Base-by-base conservation (phyloP, 176 grass and related monocot species). In the Ensete ventricosum region DNA sequence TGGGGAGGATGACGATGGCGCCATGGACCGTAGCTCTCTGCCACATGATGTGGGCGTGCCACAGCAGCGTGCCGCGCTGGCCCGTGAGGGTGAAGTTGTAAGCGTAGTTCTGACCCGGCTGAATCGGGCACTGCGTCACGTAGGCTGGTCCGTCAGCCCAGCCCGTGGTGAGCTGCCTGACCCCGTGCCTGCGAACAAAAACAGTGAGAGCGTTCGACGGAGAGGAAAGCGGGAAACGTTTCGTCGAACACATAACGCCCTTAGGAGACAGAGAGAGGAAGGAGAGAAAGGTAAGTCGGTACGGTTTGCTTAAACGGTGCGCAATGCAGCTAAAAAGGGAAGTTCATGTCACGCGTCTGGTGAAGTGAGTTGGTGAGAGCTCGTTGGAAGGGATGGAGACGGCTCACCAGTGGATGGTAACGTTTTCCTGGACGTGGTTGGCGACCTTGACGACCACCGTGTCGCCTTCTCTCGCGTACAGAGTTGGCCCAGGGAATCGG, bases 11-110 rank as follows among this genome's bases (percentile, higher is more conserved):
- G 84, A 96, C 75, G 66, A 96, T 85, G 60, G 88, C 67, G 0
- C 88, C 89, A 49, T 96, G 82, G 8, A 89, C 59, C 69, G 92
- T 96, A 48, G 92, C 76, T 14, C 92, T 85, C 13, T 91, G 88
- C 88, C 92, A 96, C 4, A 83, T 84, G 81, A 96, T 96, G 82
- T 96, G 92, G 1, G 86, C 92, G 64, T 96, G 92, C 88, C 88
- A 96, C 83, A 88, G 91, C 74, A 96, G 92, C 74, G 92, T 96
- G 80, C 92, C 92, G 27, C 92, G 74, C 81, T 96, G 92, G 9
- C 88, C 88, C 2, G 84, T 53, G 76, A 96, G 77, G 69, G 92
- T 91, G 92, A 85, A 91, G 83, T 91, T 91, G 84, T 96, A 91
- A 9, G 83, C 88, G 67, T 91, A 96, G 84, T 79, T 91, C 72